A percentile compares a stretch with the other conserved stretches of the same genome.
Evolutionary conservation across 108 stramenopile species (phyloP).

Genomic region (Cyclotella sp.): DNA sequence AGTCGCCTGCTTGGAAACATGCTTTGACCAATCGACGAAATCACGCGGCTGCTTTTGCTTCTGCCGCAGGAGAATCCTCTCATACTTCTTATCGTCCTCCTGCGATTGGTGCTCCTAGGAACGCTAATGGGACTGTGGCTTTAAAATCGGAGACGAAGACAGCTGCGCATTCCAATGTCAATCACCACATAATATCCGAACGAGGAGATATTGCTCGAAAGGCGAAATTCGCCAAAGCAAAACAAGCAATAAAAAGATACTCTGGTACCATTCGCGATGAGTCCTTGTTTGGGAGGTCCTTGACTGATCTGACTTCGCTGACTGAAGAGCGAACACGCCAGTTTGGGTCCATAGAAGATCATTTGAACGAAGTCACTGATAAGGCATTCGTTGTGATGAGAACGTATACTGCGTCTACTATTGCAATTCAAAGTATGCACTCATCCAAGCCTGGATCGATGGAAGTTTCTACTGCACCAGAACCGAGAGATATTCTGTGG

Average conservation of each 20-base stretch:
- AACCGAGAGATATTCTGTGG: conserved; percentile 88
- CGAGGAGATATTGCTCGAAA: neutral
- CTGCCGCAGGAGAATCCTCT: neutral
- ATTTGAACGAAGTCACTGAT: conserved; percentile 89
- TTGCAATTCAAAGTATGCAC: conserved; percentile 94
- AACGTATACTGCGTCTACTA: conserved; percentile 91
- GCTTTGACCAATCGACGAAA: conserved; percentile 35
- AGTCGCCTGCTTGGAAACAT: conserved; percentile 42
- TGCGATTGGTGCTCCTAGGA: conserved; percentile 44
- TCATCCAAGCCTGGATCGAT: conserved; percentile 85
- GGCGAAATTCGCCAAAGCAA: conserved; percentile 58
- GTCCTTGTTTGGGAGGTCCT: conserved; percentile 75
- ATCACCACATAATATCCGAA: neutral
- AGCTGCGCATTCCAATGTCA: neutral
- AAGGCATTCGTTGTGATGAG: conserved; percentile 93
- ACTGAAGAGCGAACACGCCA: conserved; percentile 25
- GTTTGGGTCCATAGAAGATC: conserved; percentile 79
- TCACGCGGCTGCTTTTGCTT: neutral
- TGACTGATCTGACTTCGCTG: conserved; percentile 50
- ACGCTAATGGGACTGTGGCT: conserved; percentile 18
- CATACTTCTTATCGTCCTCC: conserved; percentile 30
- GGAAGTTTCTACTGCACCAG: conserved; percentile 87
- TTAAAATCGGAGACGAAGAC: neutral
- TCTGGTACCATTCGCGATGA: conserved; percentile 65
- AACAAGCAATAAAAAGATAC: conserved; percentile 74